Evolutionary conservation across 805 yeast genomes (phyloP), one percentile per base, ranked within the genome.

Genomic region (Saccharomycopsis fodiens): DNA sequence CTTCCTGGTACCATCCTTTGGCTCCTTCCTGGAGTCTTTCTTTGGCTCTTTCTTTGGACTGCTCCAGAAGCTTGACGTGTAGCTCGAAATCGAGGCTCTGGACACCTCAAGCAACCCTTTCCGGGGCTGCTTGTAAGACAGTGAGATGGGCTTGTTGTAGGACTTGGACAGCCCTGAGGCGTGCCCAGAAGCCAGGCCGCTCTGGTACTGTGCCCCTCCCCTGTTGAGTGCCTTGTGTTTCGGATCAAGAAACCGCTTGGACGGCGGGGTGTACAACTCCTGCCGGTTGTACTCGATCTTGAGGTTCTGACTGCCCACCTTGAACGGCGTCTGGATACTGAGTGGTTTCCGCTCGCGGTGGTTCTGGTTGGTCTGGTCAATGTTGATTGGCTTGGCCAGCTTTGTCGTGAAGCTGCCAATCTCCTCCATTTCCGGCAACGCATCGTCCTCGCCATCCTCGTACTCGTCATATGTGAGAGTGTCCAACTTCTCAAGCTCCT

Each of bases 391-490:
- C 42, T 53, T 57, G 27, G 58, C 48, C 43, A 52, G 48, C 22
- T 54, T 45, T n/a, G 50, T 52, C 22, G 53, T 53, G 42, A 52
- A 51, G 34, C 51, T 48, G 27, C 51, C 37, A 8, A 35, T 54
- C 34, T 23, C 48, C 42, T 44, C 49, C 21, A 59, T 66, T 20
- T 68, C 76, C n/a, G n/a, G n/a, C n/a, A n/a, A n/a, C 36, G 70
- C 73, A 25, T 71, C 76, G 10, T 6, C 29, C 6, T 7, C 29
- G 6, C 29, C 29, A 27, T 68, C 70, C 44, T 70, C 65, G 42
- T 63, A 59, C 52, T 85, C 94, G 63, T 89, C 96, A 50, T 85
- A 76, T 7, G 96, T 86, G 64, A 89, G 80, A 52, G 72, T 79
- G 44, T 76, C 74, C 27, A 86, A 72, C 42, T 68, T 70, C 19